Conservation (phyloP, 257 asterid genomes). For the Thymus quinquecostatus region DNA sequence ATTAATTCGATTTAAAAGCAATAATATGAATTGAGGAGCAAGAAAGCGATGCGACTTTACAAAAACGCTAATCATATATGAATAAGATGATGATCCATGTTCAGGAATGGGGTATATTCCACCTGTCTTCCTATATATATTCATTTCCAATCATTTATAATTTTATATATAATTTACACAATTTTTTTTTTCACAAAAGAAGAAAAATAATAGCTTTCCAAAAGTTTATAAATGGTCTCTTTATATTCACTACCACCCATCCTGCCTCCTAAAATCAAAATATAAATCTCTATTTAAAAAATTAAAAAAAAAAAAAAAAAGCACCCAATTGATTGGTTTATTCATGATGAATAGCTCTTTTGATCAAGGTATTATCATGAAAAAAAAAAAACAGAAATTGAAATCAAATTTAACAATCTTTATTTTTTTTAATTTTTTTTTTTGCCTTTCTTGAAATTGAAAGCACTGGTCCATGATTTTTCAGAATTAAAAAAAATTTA, state of each 20-base stretch:
- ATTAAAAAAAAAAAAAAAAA: too few relatives aligned
- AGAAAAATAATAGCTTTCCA: not conserved
- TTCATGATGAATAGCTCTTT: not conserved
- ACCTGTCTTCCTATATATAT: constrained; percentile 22
- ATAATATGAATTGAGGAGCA: not conserved
- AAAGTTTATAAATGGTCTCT: constrained; percentile 1
- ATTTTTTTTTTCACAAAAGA: not conserved
- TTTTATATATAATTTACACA: not conserved
- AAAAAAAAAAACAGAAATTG: too few relatives aligned
- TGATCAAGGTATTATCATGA: too few relatives aligned
- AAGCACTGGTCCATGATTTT: not conserved
- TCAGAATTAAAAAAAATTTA: not conserved
- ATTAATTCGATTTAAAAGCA: too few relatives aligned
- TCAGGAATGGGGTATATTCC: constrained; percentile 32
- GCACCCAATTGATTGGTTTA: not conserved
- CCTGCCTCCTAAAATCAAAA: not conserved
- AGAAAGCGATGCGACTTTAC: constrained; percentile 27
- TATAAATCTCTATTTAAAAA: too few relatives aligned
- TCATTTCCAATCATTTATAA: constrained; percentile 18
- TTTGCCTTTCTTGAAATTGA: too few relatives aligned
- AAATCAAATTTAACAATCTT: too few relatives aligned
- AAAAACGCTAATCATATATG: constrained; percentile 12
- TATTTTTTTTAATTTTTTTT: too few relatives aligned
- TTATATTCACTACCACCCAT: constrained; percentile 25
- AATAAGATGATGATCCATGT: not conserved